Conservation (phyloP, 2,329 filamentous ascomycete species). For the Fusarium sp. region DNA sequence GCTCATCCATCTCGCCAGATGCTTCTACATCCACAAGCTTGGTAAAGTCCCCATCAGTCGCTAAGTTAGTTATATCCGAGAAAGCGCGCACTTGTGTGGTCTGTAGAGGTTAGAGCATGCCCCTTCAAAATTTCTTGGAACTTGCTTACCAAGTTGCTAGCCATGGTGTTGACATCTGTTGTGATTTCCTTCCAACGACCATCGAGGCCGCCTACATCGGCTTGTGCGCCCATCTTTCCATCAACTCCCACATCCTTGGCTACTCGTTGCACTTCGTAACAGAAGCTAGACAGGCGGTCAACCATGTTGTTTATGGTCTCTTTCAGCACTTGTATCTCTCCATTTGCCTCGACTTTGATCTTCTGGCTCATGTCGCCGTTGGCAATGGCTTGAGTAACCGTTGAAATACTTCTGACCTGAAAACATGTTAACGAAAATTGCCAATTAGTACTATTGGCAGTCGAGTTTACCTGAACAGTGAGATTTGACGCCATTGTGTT, state of each 20-base stretch:
- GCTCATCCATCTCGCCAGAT: conserved; percentile 98
- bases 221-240: conserved; percentile 98
- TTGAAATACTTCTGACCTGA: conserved; percentile 89
- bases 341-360: conserved; percentile 94
- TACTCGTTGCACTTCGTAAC: conserved; percentile 93
- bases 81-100: conserved; percentile 98
- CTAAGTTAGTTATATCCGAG: conserved; percentile 97
- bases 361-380: conserved; percentile 96
- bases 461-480: conserved; percentile 68
- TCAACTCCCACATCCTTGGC: conserved; percentile 97
- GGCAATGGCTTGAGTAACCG: conserved; percentile 94
- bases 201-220: conserved; percentile 91
- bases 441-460: background rate
- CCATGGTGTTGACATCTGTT: conserved; percentile 95
- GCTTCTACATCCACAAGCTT: conserved; percentile 97
- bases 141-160: conserved; percentile 69
- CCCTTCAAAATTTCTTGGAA: background rate
- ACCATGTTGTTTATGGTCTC: conserved; percentile 99
- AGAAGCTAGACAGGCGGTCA: conserved; percentile 93
- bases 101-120: conserved; percentile 58
- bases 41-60: conserved; percentile 96
- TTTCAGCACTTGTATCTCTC: conserved; percentile 93
- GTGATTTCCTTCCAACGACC: conserved; percentile 99
- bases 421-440: conserved; percentile 12
- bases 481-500: conserved; percentile 81